phyloP scores from a whole-genome alignment of 305 asterid genomes.

The Euphrasia arctica region DNA sequence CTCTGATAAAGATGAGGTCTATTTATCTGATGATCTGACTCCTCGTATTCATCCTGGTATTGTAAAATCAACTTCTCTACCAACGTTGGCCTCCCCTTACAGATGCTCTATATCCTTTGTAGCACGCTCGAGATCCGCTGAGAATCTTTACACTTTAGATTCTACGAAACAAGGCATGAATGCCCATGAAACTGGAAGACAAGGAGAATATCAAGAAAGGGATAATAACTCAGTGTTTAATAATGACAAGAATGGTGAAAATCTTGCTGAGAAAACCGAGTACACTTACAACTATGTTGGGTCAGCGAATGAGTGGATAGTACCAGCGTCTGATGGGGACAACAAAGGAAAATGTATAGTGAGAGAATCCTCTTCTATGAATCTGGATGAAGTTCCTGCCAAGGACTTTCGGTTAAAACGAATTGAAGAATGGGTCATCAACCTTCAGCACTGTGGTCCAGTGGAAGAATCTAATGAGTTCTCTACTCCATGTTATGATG shows the following conservation, averaged over 20 bases:
- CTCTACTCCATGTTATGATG: conserved; percentile 31
- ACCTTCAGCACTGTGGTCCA: conserved; percentile 66
- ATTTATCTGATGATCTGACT: conserved; percentile 38
- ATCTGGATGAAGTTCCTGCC: conserved; percentile 49
- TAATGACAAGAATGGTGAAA: conserved; percentile 40
- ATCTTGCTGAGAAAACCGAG: conserved; percentile 44
- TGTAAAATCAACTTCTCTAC: conserved; percentile 68
- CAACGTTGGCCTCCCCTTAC: conserved; percentile 51
- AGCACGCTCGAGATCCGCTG: conserved; percentile 59
- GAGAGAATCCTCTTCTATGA: conserved; percentile 42
- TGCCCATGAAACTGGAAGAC: conserved; percentile 35
- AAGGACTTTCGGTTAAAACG: conserved; percentile 70
- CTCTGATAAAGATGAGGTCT: conserved; percentile 40
- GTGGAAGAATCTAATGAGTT: conserved; percentile 51
- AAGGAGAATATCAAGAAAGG: conserved; percentile 35
- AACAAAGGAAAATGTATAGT: conserved; percentile 31
- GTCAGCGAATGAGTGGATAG: conserved; percentile 80
- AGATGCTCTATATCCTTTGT: conserved; percentile 26
- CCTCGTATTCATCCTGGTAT: conserved; percentile 41
- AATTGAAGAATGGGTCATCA: conserved; percentile 84
- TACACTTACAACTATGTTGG: conserved; percentile 50
- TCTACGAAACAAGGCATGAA: conserved; percentile 39
- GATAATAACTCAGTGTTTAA: conserved; percentile 30
- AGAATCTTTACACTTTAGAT: conserved; percentile 50
- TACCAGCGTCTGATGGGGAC: conserved; percentile 61